Conservation (phyloP, 495 filamentous ascomycete genomes). For the Penicillium coffeae region DNA sequence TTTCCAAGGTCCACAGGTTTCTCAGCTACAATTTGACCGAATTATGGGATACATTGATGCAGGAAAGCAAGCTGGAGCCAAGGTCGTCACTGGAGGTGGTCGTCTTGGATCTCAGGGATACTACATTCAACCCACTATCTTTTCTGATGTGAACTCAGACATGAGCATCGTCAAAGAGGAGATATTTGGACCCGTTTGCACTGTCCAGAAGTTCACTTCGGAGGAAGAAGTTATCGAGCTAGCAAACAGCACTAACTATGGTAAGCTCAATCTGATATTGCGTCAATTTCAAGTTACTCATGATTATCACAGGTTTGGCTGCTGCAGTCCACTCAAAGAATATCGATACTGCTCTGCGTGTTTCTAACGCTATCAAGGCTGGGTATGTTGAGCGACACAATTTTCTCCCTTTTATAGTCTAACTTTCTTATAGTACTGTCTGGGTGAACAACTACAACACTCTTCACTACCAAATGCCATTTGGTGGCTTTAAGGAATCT, state of each 20-base stretch:
- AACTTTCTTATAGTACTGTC: conserved; percentile 49
- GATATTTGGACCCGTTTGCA: conserved; percentile 86
- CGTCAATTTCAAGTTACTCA: background rate
- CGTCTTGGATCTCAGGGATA: conserved; percentile 74
- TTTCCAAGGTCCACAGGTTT: conserved; percentile 90
- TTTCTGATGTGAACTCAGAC: conserved; percentile 68
- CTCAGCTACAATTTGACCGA: conserved; percentile 78
- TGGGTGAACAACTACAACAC: conserved; percentile 84
- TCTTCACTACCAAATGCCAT: conserved; percentile 60
- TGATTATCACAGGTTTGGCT: conserved; percentile 48
- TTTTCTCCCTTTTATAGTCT: background rate
- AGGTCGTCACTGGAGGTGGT: conserved; percentile 68
- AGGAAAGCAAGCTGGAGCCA: conserved; percentile 75
- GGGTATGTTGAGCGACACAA: conserved; percentile 33
- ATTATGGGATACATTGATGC: conserved; percentile 86
- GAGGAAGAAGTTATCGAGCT: conserved; percentile 68
- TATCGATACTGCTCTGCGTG: conserved; percentile 77
- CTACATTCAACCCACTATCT: conserved; percentile 91
- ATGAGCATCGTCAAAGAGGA: conserved; percentile 94
- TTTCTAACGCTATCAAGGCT: conserved; percentile 66
- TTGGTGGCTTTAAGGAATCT: conserved; percentile 86
- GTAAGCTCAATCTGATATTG: conserved; percentile 6
- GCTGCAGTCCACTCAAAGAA: conserved; percentile 80
- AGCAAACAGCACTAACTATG: conserved; percentile 71
- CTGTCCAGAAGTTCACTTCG: conserved; percentile 75